A percentile compares a stretch with the other conserved stretches of the same genome.
Conservation (phyloP, 257 asterid species). For the Fraxinus excelsior region DNA sequence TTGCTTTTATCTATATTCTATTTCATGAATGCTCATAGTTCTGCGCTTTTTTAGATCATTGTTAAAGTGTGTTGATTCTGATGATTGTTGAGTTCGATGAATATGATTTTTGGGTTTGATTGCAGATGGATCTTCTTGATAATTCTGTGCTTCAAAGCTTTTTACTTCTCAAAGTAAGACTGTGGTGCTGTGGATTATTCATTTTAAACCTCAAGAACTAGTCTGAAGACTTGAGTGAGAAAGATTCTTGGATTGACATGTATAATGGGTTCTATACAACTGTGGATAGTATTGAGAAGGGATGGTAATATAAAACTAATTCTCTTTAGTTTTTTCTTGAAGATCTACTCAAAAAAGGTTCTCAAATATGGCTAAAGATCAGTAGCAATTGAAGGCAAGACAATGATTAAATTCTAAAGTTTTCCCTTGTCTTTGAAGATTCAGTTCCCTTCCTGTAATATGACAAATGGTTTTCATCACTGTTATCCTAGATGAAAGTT, state of each 20-base stretch:
- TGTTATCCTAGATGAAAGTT: neutral
- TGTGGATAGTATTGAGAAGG: neutral
- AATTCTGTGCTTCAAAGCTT: constrained; percentile 50
- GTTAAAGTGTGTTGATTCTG: neutral
- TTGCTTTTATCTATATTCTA: neutral
- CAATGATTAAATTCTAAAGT: neutral
- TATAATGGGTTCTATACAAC: too few relatives aligned
- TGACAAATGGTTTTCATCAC: neutral
- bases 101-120: neutral
- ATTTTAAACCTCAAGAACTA: neutral
- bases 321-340: neutral
- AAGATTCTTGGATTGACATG: neutral
- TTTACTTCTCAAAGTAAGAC: constrained; percentile 63
- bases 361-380: too few relatives aligned
- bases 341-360: neutral
- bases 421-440: neutral
- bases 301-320: neutral
- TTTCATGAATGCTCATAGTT: neutral
- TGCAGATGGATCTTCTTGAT: constrained; percentile 66
- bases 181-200: neutral
- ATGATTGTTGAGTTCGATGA: neutral
- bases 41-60: neutral
- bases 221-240: constrained; percentile 1
- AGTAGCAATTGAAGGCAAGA: too few relatives aligned
- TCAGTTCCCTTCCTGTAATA: neutral